These are phyloP conservation scores for Komagataella pastoris DNA, from an alignment of 805 yeast genomes.

Conservation along the genomic window DNA sequence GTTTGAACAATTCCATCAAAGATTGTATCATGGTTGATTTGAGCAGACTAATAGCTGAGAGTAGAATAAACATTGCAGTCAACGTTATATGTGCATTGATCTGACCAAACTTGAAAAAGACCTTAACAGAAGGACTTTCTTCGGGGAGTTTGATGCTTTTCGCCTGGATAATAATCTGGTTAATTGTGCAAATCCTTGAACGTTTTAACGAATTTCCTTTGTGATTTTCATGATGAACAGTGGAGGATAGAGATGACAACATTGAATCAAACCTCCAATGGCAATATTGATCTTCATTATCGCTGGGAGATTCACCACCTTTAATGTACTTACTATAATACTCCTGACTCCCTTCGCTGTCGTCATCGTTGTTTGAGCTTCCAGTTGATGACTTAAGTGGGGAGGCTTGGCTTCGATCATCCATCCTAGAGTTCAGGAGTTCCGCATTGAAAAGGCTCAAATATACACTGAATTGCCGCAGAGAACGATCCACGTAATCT, in stretches of 20 bases:
- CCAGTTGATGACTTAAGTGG: background rate
- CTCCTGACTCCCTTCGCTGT: background rate
- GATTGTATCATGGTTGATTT: background rate
- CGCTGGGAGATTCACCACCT: background rate
- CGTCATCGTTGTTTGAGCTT: background rate
- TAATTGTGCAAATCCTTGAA: background rate
- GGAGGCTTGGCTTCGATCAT: background rate
- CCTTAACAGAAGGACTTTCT: background rate
- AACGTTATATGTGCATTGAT: background rate
- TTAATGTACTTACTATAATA: background rate
- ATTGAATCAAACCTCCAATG: background rate
- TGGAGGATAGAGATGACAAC: background rate
- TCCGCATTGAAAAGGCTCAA: background rate
- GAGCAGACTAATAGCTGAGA: background rate
- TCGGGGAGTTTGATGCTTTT: background rate
- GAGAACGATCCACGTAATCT: conserved; percentile 19
- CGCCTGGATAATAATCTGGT: background rate
- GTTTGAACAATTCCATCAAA: background rate
- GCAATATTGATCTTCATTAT: background rate
- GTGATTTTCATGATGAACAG: background rate
- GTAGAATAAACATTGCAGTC: background rate
- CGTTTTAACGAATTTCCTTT: background rate
- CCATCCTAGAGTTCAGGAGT: background rate
- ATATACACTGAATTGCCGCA: conserved; percentile 3
- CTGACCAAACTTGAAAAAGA: background rate